Base-by-base conservation (phyloP, 2,329 filamentous ascomycete genomes). In the Ascochyta viciae-villosae region DNA sequence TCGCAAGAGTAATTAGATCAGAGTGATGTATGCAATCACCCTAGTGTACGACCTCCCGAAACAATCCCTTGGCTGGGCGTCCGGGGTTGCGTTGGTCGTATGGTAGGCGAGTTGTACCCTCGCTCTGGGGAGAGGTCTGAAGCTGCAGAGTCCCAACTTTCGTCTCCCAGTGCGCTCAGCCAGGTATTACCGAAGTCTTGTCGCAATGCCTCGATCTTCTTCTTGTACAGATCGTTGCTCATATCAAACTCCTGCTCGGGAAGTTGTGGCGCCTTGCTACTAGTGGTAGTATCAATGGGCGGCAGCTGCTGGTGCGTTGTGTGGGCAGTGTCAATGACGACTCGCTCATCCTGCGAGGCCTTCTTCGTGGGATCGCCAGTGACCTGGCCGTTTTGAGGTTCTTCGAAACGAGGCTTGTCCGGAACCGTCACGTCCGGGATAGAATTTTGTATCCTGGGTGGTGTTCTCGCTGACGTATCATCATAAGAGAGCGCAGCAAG, bases 181-280 rank as follows among this genome's bases (percentile, higher is more conserved):
- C 96, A 99, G 34, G 88, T 90, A 66, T 88, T 91, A 29, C 93
- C 93, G 62, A 96, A 88, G 68, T 94, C 91, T 68, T 89, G 89
- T 58, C 92, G 89, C 50, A 97, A 79, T 3, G 90, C 87, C 75
- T 96, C 92, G 50, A 98, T 89, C 75, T 95, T 95, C 73, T 90
- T 90, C 54, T 90, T 87, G 76, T 96, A 98, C 7, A 91, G 80
- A 68, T 95, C 91, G 50, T 89, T 89, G 55, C 86, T 85, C 39
- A 85, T 78, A 57, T 87, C 86, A 84, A 88, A 91, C 55, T 89
- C 83, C 57, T 58, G 57, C 45, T 40, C 49, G 24, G 41, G 51
- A 23, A 53, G 35, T 29, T 62, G 57, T 0, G 58, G 44, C 6
- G 60, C 52, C 44, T 66, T 70, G 50, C 57, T 50, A 12, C 62